Evolutionary conservation across 1,139 yeast species (phyloP), one percentile per base, ranked within the genome.

Genomic region (Pichia sp.): DNA sequence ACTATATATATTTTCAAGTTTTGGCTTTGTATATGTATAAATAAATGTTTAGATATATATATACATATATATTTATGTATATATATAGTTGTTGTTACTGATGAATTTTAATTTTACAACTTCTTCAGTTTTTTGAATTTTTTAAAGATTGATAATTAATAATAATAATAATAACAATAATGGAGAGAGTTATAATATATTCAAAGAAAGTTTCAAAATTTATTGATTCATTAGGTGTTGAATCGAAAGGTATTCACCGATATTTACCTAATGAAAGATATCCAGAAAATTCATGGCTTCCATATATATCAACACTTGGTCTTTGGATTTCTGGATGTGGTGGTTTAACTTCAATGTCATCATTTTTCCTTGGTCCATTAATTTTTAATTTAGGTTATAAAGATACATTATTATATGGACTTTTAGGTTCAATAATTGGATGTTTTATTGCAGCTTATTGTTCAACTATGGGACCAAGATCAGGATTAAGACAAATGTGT

Each of bases 401-500:
- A 46, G 81, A 84, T 55, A 68, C 86, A 1, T 57, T 84, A 50
- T 63, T 77, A 3, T 67, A 79, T 10, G 92, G 94, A 4, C 52
- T 82, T 23, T 56, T 79, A 5, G 87, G 87, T 0, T 74, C 76
- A 48, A 61, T 77, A 27, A 53, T 83, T 6, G 96, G 96, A 0
- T 80, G 92, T 57, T 63, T 74, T 9, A 68, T 85, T 23, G 94
- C 95, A 2, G 92, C 87, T 0, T 86, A 84, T 59, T 85, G 90
- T 58, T 74, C 94, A 4, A 73, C 78, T 10, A 80, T 86, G 89
- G 96, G 96, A 1, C 94, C 96, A 1, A 71, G 86, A 48, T 83
- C 94, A 0, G 96, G 96, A 0, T 76, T 90, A 51, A 71, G 96
- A 55, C 95, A 86, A 61, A 84, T 87, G 89, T 90, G 86, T 8